A percentile compares a stretch with the other conserved stretches of the same genome.
These are phyloP conservation scores for Eutypa lata DNA, from an alignment of 2,329 filamentous ascomycete genomes.

Conservation along the genomic window DNA sequence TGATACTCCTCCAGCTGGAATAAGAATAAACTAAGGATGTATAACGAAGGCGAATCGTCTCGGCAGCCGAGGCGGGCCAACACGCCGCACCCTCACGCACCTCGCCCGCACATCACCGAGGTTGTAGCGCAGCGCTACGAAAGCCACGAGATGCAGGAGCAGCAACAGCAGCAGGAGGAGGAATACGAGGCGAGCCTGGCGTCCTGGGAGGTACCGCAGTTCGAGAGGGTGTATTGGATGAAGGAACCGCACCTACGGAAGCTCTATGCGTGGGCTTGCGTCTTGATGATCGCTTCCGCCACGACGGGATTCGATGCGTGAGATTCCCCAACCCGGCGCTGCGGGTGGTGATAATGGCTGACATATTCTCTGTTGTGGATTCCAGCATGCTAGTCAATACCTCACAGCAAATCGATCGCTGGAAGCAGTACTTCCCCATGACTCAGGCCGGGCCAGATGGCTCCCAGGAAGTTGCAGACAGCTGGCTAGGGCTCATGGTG, in stretches of 20 bases:
- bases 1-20: no score
- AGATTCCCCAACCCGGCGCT: neutral
- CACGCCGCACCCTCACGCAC: no score
- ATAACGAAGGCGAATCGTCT: no score
- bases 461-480: constrained; percentile 36
- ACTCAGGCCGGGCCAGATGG: constrained; percentile 30
- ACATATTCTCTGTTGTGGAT: no score
- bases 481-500: constrained; percentile 33
- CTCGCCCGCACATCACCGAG: constrained; percentile 1
- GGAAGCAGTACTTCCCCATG: constrained; percentile 46
- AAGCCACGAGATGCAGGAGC: constrained; percentile 8
- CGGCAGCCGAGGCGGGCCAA: no score
- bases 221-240: constrained; percentile 55
- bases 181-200: constrained; percentile 32
- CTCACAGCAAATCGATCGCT: constrained; percentile 53
- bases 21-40: no score
- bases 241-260: constrained; percentile 54
- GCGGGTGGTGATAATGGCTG: no score
- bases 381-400: constrained; percentile 53
- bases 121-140: constrained; percentile 11
- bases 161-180: constrained; percentile 13
- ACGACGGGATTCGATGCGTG: constrained; percentile 61
- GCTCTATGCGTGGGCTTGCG: constrained; percentile 50
- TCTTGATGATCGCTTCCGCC: constrained; percentile 58
- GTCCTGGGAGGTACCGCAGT: constrained; percentile 43